phyloP scores from a whole-genome alignment of 441 rosid species.

The Populus tomentosa region DNA sequence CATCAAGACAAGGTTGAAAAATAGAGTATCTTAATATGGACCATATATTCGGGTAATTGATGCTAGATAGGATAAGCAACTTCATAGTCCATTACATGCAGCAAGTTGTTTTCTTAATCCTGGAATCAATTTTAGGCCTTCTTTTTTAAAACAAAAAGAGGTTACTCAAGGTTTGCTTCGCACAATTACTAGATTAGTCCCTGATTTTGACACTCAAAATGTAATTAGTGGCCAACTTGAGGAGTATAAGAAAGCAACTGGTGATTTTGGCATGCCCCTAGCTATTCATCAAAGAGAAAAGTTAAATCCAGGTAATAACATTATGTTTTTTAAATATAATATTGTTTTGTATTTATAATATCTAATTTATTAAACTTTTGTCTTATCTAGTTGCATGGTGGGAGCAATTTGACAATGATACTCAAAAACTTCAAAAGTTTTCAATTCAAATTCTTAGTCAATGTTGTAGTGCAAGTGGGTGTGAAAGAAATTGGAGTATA shows the following conservation, averaged over 20 bases:
- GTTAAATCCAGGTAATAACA: too few species aligned
- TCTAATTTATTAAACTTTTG: too few species aligned
- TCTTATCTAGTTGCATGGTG: conserved; percentile 1
- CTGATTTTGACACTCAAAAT: too few species aligned
- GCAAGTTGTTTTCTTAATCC: background rate
- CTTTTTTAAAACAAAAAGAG: background rate
- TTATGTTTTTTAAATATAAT: too few species aligned
- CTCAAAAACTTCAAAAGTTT: background rate
- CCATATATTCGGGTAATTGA: background rate
- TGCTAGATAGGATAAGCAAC: background rate
- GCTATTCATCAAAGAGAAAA: too few species aligned
- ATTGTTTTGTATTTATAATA: too few species aligned
- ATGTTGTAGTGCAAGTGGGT: background rate
- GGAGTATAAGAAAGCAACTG: too few species aligned
- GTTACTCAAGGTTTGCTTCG: background rate
- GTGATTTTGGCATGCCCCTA: too few species aligned
- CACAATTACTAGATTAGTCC: too few species aligned
- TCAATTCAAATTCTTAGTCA: background rate
- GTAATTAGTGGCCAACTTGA: too few species aligned
- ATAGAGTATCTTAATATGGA: background rate
- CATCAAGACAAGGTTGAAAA: background rate
- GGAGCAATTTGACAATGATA: background rate
- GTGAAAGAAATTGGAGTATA: conserved; percentile 15
- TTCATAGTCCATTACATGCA: background rate
- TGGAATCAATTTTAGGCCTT: background rate